Evolutionary conservation across 139 green algal genomes (phyloP).

Genomic region (Closterium sp.): DNA sequence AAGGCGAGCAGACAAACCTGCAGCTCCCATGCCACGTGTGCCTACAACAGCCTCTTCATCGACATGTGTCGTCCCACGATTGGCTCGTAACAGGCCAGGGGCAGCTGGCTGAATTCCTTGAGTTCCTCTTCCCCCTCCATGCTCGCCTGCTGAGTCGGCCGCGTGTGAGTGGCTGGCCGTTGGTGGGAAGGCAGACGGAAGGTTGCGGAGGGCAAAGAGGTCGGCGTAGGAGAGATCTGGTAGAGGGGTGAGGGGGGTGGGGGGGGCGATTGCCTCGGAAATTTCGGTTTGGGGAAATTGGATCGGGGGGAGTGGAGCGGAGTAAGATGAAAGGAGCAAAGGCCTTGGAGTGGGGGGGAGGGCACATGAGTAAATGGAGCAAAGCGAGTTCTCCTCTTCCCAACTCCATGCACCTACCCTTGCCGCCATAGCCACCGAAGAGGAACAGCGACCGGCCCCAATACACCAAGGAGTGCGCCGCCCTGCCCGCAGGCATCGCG

Average conservation of each 20-base stretch:
- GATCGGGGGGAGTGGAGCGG: too few species aligned
- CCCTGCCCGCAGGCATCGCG: neutral
- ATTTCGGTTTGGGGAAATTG: too few species aligned
- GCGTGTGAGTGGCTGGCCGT: neutral
- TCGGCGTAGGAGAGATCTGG: neutral
- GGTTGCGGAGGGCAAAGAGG: neutral
- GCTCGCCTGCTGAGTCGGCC: neutral
- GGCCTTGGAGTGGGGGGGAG: too few species aligned
- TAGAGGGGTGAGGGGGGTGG: neutral
- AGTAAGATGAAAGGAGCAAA: too few species aligned
- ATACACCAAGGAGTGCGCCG: neutral
- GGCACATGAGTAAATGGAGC: neutral
- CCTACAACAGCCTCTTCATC: neutral
- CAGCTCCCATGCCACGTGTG: too few species aligned
- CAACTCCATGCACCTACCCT: neutral
- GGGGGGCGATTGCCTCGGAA: too few species aligned
- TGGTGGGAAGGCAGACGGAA: neutral
- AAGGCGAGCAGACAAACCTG: too few species aligned
- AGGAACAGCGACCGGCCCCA: slow-evolving; percentile 2
- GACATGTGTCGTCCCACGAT: neutral
- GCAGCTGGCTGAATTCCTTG: neutral
- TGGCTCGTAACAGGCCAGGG: neutral
- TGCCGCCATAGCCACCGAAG: slow-evolving; percentile 14
- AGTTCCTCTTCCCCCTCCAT: neutral
- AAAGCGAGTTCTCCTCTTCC: neutral